Evolutionary conservation across 179 eudicot species (phyloP), one percentile per base, ranked within the genome.

Genomic region (Beta corolliflora): DNA sequence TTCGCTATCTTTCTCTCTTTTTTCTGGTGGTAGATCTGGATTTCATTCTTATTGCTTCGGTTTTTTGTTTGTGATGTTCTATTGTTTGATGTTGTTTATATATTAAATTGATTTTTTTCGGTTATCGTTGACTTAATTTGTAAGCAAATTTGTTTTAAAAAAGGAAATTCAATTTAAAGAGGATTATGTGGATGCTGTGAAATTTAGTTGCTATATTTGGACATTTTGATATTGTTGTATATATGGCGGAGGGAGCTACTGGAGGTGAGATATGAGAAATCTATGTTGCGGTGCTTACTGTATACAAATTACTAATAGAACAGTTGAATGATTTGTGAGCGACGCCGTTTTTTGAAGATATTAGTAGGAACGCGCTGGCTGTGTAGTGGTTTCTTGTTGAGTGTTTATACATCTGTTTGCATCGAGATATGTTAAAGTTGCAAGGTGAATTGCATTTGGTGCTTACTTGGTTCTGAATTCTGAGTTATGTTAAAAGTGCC

Each of bases 111-210:
- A 50, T 48, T 53, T 44, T 59, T 45, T 41, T 56, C 21, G 52
- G 13, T 69, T 76, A 58, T 75, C 63, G 72, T 81, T 86, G 86
- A 86, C 86, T 84, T 58, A 29, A 1, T 14, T 66, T 61, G 56
- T 61, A 64, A 14, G 75, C 54, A 67, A 3, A 15, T 7, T 58
- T 44, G 56, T 7, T 11, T 61, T 36, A 5, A 52, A 73, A 7
- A 72, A 19, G 46, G n/a, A 73, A 52, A 53, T 25, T 36, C 41
- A 36, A 50, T 73, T 16, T 16, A 10, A 11, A 15, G n/a, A 23
- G 9, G 21, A 15, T 54, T 29, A 15, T 31, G 7, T 53, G 61
- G 55, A n/a, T 46, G 21, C 41, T 50, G 75, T 41, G 77, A 75
- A n/a, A 29, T 4, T 36, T 70, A 64, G 31, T 63, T 9, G 19